Percentiles rank a stretch among this genome's conserved stretches.
These are phyloP conservation scores for Hemisphaericaspora xylanilytica DNA, from an alignment of 1,139 yeast species.

Conservation along the genomic window DNA sequence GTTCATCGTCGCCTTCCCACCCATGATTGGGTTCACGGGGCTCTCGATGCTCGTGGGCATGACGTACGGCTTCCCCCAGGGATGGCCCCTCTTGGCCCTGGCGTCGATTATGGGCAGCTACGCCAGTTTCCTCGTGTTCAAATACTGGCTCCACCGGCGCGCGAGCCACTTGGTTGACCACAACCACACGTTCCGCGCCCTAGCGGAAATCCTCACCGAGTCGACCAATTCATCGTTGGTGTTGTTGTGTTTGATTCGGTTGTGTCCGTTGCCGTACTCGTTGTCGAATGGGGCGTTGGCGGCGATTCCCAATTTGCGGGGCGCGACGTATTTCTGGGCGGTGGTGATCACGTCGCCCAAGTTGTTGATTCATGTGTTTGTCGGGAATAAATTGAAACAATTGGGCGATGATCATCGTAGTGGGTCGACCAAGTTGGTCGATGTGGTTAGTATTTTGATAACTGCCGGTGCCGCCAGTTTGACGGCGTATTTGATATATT, in stretches of 20 bases:
- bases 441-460: slow-evolving; percentile 57
- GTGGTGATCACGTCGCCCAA: slow-evolving; percentile 80
- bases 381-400: slow-evolving; percentile 73
- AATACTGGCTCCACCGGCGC: slow-evolving; percentile 54
- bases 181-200: slow-evolving; percentile 69
- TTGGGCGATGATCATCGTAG: slow-evolving; percentile 61
- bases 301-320: slow-evolving; percentile 71
- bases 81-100: slow-evolving; percentile 73
- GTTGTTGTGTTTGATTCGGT: slow-evolving; percentile 66
- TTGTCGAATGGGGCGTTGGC: slow-evolving; percentile 90
- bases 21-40: slow-evolving; percentile 78
- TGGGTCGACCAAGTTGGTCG: slow-evolving; percentile 53
- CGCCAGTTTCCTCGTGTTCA: slow-evolving; percentile 64
- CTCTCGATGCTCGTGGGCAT: slow-evolving; percentile 71
- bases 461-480: slow-evolving; percentile 56
- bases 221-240: slow-evolving; percentile 63
- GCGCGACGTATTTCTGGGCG: slow-evolving; percentile 64
- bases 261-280: slow-evolving; percentile 93
- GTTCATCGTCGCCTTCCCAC: slow-evolving; percentile 69
- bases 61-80: slow-evolving; percentile 76
- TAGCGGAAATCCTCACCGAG: slow-evolving; percentile 67
- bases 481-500: slow-evolving; percentile 73
- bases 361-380: slow-evolving; percentile 68
- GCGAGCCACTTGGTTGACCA: slow-evolving; percentile 50
- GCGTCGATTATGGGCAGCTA: slow-evolving; percentile 77